Evolutionary conservation across 768 basidiomycete species (phyloP), one percentile per base, ranked within the genome.

Genomic region (Calvatia gigantea): DNA sequence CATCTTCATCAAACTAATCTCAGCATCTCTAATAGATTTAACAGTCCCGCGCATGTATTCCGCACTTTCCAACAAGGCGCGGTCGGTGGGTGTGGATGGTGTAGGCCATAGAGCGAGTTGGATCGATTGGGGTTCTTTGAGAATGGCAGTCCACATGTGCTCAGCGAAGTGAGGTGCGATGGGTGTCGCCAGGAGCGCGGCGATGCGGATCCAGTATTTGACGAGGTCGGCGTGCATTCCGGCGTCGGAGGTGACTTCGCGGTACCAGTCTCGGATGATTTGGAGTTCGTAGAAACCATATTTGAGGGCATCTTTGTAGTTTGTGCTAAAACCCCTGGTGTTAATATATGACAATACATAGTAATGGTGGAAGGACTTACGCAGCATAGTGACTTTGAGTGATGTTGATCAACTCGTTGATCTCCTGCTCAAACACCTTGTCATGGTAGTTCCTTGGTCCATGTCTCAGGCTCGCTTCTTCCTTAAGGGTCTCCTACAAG

Each of bases 261-360:
- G 91, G 70, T 98, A 98, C 88, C 94, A 94, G 67, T 98, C 95
- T 43, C 97, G 89, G 2, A 85, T 79, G 47, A 83, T 87, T 69
- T 98, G 93, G 61, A 95, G 81, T 65, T 97, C 94, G 79, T 94
- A 99, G 74, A 98, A 96, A 44, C 95, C 96, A 60, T 80, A 88
- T 71, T 98, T 96, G 58, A 98, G 71, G 8, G 95, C 94, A 56
- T 96, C 93, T 73, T 98, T 99, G 85, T 90, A 99, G 69, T 90
- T 84, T 57, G 87, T 93, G 19, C 95, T 97, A 43, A 11, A 51
- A 19, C 42, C 44, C 11, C n/a, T n/a, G n/a, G n/a, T n/a, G 49
- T 12, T 12, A 23, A 31, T 4, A 37, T 27, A 17, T 7, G 41
- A 12, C 3, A 12, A 25, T 12, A 6, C 17, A 21, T 9, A 0